Percentiles rank a stretch among this genome's conserved stretches.
phyloP scores from a whole-genome alignment of 441 rosid species.

The Brassica hybrid region DNA sequence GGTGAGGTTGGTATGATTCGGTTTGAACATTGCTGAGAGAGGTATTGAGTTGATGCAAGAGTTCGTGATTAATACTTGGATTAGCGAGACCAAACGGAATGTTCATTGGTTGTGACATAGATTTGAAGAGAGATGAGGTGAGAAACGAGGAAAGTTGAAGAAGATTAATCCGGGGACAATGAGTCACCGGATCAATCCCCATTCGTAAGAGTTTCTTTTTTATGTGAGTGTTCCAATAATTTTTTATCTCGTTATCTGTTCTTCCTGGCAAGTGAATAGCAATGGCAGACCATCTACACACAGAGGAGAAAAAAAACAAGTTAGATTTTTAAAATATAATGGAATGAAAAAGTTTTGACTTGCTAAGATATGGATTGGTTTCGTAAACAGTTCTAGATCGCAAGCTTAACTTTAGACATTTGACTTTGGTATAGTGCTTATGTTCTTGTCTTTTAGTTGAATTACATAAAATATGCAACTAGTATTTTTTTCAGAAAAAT shows the following conservation, averaged over 20 bases:
- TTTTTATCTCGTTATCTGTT: slow-evolving; percentile 89
- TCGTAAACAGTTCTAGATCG: slow-evolving; percentile 24
- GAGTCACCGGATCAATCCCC: slow-evolving; percentile 94
- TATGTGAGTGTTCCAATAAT: slow-evolving; percentile 88
- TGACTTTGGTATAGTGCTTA: slow-evolving; percentile 36
- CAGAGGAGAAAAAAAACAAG: neutral
- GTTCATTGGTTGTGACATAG: slow-evolving; percentile 41
- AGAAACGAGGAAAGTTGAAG: slow-evolving; percentile 64
- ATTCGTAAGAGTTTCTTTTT: slow-evolving; percentile 69
- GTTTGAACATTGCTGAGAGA: slow-evolving; percentile 39
- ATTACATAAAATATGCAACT: slow-evolving; percentile 16
- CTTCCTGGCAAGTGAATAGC: slow-evolving; percentile 82
- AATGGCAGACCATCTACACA: slow-evolving; percentile 79
- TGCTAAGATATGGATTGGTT: slow-evolving; percentile 20
- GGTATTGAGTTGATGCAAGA: slow-evolving; percentile 41
- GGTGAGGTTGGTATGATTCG: slow-evolving; percentile 38
- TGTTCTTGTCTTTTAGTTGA: slow-evolving; percentile 35
- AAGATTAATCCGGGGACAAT: slow-evolving; percentile 69
- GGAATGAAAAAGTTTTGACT: slow-evolving; percentile 17
- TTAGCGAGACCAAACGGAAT: slow-evolving; percentile 43
- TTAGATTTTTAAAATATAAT: neutral
- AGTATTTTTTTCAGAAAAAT: slow-evolving; percentile 25
- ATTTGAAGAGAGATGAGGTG: slow-evolving; percentile 47
- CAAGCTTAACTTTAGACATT: slow-evolving; percentile 31
- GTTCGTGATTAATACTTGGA: slow-evolving; percentile 40